Evolutionary conservation across 805 yeast species (phyloP).

Genomic region (Kuraishia hungarica): DNA sequence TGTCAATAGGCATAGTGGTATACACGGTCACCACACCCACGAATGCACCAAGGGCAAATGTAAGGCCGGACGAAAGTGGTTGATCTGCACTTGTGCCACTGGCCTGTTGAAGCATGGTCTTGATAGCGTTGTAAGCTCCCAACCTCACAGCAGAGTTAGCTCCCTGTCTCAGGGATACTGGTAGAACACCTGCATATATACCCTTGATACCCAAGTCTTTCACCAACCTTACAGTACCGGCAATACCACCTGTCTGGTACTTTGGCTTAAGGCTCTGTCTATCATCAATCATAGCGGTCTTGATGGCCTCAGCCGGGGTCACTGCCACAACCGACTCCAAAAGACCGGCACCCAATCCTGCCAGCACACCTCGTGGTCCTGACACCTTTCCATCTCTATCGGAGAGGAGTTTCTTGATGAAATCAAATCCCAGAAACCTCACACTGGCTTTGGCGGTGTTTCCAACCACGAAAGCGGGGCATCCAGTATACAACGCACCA

Average conservation of each 20-base stretch:
- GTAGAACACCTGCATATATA: conserved; percentile 80
- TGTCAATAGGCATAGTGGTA: conserved; percentile 91
- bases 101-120: conserved; percentile 65
- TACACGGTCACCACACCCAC: conserved; percentile 89
- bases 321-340: conserved; percentile 89
- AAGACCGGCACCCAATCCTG: conserved; percentile 97
- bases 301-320: conserved; percentile 95
- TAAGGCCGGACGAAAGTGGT: conserved; percentile 69
- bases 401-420: conserved; percentile 65
- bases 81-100: conserved; percentile 57
- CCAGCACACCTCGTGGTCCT: conserved; percentile 86
- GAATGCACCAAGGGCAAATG: conserved; percentile 84
- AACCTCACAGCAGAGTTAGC: conserved; percentile 91
- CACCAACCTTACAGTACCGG: conserved; percentile 59
- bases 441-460: conserved; percentile 96
- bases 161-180: conserved; percentile 93
- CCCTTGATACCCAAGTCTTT: conserved; percentile 78
- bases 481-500: conserved; percentile 79
- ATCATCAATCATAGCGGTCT: conserved; percentile 93
- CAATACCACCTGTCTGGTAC: conserved; percentile 54
- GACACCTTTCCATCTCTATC: conserved; percentile 84
- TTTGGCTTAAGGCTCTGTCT: conserved; percentile 68
- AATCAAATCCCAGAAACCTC: conserved; percentile 86
- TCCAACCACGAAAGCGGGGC: conserved; percentile 94
- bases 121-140: conserved; percentile 87